These are phyloP conservation scores for Candida corydali DNA, from an alignment of 805 yeast genomes.

Conservation along the genomic window DNA sequence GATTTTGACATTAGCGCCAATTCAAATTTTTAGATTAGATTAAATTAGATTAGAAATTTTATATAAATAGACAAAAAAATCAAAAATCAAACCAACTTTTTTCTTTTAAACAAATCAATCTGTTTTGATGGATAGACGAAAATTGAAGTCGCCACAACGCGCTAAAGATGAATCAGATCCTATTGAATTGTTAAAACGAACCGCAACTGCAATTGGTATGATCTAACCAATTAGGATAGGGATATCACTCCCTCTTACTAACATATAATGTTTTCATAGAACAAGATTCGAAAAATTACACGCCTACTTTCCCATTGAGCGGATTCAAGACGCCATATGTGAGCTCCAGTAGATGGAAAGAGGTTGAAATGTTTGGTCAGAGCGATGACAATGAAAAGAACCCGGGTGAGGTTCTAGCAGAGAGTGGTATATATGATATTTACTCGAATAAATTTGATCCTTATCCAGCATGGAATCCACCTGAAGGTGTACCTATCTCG, in stretches of 20 bases:
- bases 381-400: slow-evolving; percentile 23
- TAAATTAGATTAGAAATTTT: background rate
- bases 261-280: slow-evolving; percentile 1
- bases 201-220: slow-evolving; percentile 18
- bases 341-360: slow-evolving; percentile 43
- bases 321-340: slow-evolving; percentile 43
- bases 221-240: background rate
- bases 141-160: slow-evolving; percentile 7
- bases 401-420: slow-evolving; percentile 36
- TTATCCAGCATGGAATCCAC: slow-evolving; percentile 51
- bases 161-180: slow-evolving; percentile 9
- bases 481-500: slow-evolving; percentile 43
- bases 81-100: background rate
- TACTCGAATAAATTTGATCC: slow-evolving; percentile 45
- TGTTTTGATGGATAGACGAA: background rate
- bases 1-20: slow-evolving; percentile 3
- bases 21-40: slow-evolving; percentile 1
- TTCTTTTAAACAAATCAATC: background rate
- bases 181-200: slow-evolving; percentile 10
- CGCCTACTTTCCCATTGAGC: slow-evolving; percentile 20
- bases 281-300: slow-evolving; percentile 10
- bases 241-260: slow-evolving; percentile 5
- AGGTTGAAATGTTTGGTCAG: slow-evolving; percentile 29
- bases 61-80: background rate
- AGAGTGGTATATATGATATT: slow-evolving; percentile 37